Percentiles rank a stretch among this genome's conserved stretches.
phyloP scores from a whole-genome alignment of 768 basidiomycete species.

The Dentipellis sp. region DNA sequence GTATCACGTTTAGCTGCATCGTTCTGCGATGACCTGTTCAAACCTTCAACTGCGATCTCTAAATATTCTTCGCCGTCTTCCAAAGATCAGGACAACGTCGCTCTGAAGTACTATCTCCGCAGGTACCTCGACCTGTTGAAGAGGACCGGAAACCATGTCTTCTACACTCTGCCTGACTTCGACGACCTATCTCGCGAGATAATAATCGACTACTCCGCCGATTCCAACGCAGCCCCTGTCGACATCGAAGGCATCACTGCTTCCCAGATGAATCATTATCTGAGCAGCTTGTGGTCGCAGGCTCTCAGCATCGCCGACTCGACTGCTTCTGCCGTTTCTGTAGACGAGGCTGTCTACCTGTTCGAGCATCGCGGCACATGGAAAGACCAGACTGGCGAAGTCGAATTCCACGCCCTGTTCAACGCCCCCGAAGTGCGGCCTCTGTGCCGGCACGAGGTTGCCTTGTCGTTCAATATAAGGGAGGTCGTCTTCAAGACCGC shows the following conservation, averaged over 20 bases:
- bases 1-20: not conserved
- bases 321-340: too few species aligned
- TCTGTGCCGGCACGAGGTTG: not conserved
- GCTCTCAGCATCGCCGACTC: not conserved
- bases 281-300: not conserved
- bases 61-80: not conserved
- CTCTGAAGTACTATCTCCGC: slow-evolving; percentile 10
- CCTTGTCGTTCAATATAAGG: not conserved
- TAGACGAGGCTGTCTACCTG: too few species aligned
- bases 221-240: not conserved
- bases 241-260: not conserved
- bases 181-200: slow-evolving; percentile 7
- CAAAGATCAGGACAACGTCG: too few species aligned
- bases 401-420: not conserved
- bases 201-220: slow-evolving; percentile 13
- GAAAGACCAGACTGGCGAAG: not conserved
- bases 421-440: not conserved
- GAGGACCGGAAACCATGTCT: slow-evolving; percentile 10
- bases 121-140: slow-evolving; percentile 13
- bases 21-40: not conserved
- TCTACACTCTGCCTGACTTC: slow-evolving; percentile 16
- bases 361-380: not conserved
- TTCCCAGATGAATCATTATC: not conserved
- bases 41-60: not conserved
- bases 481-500: not conserved